These are phyloP conservation scores for Talaromyces sp. DNA, from an alignment of 2,329 filamentous ascomycete species.

Conservation along the genomic window DNA sequence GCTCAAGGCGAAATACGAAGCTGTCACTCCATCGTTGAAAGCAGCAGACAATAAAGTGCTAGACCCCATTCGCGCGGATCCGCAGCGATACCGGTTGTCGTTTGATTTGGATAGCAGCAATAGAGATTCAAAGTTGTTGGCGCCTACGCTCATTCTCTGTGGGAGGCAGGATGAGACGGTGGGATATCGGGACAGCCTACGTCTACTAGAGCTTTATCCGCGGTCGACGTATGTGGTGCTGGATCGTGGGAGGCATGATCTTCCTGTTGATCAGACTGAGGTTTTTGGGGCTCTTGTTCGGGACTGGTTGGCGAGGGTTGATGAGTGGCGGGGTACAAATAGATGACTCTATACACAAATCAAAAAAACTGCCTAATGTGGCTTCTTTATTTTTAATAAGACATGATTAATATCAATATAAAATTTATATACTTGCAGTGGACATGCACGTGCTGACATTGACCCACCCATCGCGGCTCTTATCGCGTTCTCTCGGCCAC, in stretches of 20 bases:
- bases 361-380: no score
- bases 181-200: constrained; percentile 25
- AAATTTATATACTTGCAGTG: neutral
- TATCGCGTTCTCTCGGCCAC: neutral
- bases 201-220: constrained; percentile 23
- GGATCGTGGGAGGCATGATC: constrained; percentile 22
- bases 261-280: constrained; percentile 23
- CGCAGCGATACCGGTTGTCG: constrained; percentile 20
- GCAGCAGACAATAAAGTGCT: constrained; percentile 18
- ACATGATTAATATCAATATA: neutral
- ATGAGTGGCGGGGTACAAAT: constrained; percentile 15
- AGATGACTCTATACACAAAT: no score
- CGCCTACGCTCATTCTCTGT: constrained; percentile 24
- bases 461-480: neutral
- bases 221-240: constrained; percentile 21
- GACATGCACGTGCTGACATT: neutral
- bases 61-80: constrained; percentile 22
- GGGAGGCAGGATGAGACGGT: constrained; percentile 23
- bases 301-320: constrained; percentile 21
- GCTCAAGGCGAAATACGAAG: constrained; percentile 19
- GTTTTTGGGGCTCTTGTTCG: constrained; percentile 24
- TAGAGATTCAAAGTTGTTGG: constrained; percentile 17
- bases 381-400: no score
- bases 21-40: constrained; percentile 14
- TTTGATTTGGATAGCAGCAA: constrained; percentile 13